phyloP scores from a whole-genome alignment of 2,329 filamentous ascomycete genomes.

The Sporothrix inflata region DNA sequence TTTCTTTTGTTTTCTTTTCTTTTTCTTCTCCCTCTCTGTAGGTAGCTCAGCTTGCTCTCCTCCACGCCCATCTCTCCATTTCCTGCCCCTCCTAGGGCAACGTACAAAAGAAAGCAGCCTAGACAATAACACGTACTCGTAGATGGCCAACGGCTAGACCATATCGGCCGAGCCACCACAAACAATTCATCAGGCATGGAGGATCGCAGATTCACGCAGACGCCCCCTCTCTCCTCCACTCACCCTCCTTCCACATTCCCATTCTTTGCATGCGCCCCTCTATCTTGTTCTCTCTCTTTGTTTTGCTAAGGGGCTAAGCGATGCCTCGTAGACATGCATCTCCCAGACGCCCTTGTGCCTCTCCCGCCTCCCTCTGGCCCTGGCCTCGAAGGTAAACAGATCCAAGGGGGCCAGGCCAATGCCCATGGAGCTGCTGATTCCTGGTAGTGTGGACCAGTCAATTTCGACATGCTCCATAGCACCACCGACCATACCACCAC shows the following conservation, averaged over 20 bases:
- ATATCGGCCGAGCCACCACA: background rate
- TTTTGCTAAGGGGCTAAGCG: background rate
- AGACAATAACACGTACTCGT: background rate
- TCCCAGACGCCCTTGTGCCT: background rate
- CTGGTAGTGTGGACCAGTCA: background rate
- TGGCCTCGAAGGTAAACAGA: background rate
- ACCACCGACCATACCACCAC: background rate
- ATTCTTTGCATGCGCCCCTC: background rate
- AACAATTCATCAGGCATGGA: conserved; percentile 1
- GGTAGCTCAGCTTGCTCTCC: background rate
- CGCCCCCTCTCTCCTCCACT: background rate
- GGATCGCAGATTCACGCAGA: background rate
- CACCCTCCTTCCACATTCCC: background rate
- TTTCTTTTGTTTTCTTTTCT: background rate
- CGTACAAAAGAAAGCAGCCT: background rate
- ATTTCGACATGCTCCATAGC: background rate
- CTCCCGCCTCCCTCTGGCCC: background rate
- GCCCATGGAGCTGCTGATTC: background rate
- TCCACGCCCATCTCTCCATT: background rate
- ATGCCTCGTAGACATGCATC: background rate
- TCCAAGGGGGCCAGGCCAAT: background rate
- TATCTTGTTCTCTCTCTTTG: background rate
- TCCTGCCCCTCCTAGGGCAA: background rate
- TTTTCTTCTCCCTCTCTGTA: background rate
- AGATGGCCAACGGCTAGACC: background rate